Percentiles rank a stretch among this genome's conserved stretches.
phyloP scores from a whole-genome alignment of 192 early-diverging fungal species.

The Umbelopsis sp. region DNA sequence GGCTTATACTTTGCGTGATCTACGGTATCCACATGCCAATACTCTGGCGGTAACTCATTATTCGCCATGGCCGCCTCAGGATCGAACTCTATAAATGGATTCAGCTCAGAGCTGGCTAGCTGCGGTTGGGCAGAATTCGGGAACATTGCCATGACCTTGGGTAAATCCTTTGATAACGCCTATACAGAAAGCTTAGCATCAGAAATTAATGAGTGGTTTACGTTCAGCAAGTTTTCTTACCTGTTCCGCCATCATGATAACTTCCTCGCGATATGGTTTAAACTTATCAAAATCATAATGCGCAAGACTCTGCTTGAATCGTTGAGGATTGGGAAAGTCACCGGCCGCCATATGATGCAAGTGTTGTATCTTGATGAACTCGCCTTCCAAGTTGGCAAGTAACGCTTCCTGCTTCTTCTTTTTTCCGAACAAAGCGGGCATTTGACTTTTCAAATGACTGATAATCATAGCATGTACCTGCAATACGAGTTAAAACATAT shows the following conservation, averaged over 20 bases:
- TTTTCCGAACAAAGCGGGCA: slow-evolving; percentile 80
- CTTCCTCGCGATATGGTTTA: slow-evolving; percentile 48
- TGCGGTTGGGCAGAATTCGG: slow-evolving; percentile 40
- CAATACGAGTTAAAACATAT: background rate
- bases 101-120: slow-evolving; percentile 39
- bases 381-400: slow-evolving; percentile 64
- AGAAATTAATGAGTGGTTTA: background rate
- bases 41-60: slow-evolving; percentile 34
- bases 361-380: slow-evolving; percentile 71
- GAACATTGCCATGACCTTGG: slow-evolving; percentile 44
- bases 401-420: slow-evolving; percentile 73
- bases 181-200: background rate
- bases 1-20: slow-evolving; percentile 43
- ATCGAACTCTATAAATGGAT: slow-evolving; percentile 37
- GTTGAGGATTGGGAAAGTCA: slow-evolving; percentile 50
- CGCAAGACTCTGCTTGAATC: slow-evolving; percentile 41
- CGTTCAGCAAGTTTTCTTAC: slow-evolving; percentile 20
- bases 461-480: slow-evolving; percentile 82
- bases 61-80: slow-evolving; percentile 1
- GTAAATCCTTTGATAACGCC: slow-evolving; percentile 50
- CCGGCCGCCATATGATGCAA: slow-evolving; percentile 64
- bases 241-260: slow-evolving; percentile 46
- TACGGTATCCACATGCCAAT: slow-evolving; percentile 40
- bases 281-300: slow-evolving; percentile 55
- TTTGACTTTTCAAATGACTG: slow-evolving; percentile 71